Percentiles rank a stretch among this genome's conserved stretches.
phyloP scores from a whole-genome alignment of 768 basidiomycete genomes.

The Tylopilus plumbeoviolaceoides region DNA sequence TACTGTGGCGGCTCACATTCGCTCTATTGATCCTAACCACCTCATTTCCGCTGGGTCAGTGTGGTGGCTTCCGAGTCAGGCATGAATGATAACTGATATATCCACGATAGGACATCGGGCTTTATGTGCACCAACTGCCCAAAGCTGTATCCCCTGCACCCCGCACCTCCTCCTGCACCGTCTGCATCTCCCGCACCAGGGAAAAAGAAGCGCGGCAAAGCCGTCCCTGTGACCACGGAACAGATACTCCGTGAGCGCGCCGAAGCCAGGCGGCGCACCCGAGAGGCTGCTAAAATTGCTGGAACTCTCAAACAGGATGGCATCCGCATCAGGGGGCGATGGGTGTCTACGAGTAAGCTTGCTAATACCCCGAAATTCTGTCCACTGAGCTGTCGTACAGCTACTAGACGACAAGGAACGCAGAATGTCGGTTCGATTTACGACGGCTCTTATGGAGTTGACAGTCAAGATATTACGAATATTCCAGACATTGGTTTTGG shows the following conservation, averaged over 20 bases:
- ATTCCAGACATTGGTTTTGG: slow-evolving; percentile 56
- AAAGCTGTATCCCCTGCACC: slow-evolving; percentile 46
- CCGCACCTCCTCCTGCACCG: slow-evolving; percentile 35
- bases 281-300: slow-evolving; percentile 33
- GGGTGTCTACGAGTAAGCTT: slow-evolving; percentile 49
- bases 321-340: slow-evolving; percentile 54
- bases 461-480: slow-evolving; percentile 58
- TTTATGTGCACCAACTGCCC: slow-evolving; percentile 55
- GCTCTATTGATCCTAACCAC: slow-evolving; percentile 55
- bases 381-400: slow-evolving; percentile 24
- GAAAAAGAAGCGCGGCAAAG: slow-evolving; percentile 33
- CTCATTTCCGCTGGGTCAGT: slow-evolving; percentile 59
- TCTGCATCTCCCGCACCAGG: slow-evolving; percentile 36
- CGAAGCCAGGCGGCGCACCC: slow-evolving; percentile 42
- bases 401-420: slow-evolving; percentile 45
- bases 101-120: slow-evolving; percentile 43
- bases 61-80: neutral
- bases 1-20: slow-evolving; percentile 42
- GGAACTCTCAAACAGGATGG: slow-evolving; percentile 35
- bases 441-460: slow-evolving; percentile 63
- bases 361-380: neutral
- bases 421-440: slow-evolving; percentile 45
- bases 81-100: neutral
- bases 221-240: slow-evolving; percentile 43
- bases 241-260: slow-evolving; percentile 47